Percentiles rank a stretch among this genome's conserved stretches.
These are phyloP conservation scores for Dendrobium nobile DNA, from an alignment of 106 monocot species.

Conservation along the genomic window DNA sequence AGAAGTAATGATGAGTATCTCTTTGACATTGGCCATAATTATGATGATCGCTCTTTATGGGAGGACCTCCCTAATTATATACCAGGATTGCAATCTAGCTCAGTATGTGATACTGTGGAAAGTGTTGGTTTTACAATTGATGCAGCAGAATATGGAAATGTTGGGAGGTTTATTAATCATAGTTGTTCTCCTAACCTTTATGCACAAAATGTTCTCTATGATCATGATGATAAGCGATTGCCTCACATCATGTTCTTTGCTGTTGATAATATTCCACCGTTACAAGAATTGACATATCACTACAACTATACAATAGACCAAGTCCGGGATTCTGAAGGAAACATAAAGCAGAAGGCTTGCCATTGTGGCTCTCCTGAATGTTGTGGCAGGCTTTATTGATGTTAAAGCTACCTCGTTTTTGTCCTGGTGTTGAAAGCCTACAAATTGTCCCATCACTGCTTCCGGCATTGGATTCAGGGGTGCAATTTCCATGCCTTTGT, in stretches of 20 bases:
- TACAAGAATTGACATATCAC: slow-evolving; percentile 83
- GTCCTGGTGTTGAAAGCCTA: background rate
- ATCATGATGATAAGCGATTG: slow-evolving; percentile 78
- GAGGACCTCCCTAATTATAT: slow-evolving; percentile 49
- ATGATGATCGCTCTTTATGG: slow-evolving; percentile 58
- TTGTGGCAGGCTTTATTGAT: slow-evolving; percentile 64
- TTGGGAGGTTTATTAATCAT: slow-evolving; percentile 93
- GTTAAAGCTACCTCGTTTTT: background rate
- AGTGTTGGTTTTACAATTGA: slow-evolving; percentile 73
- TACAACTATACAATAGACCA: slow-evolving; percentile 69
- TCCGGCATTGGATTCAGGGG: background rate
- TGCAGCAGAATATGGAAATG: slow-evolving; percentile 70
- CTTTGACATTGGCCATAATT: slow-evolving; percentile 81
- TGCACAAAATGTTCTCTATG: slow-evolving; percentile 87
- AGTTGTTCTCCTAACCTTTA: slow-evolving; percentile 91
- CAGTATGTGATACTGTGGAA: slow-evolving; percentile 18
- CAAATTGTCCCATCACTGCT: background rate
- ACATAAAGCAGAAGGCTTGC: slow-evolving; percentile 61
- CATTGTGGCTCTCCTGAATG: slow-evolving; percentile 69
- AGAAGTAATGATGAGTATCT: slow-evolving; percentile 81
- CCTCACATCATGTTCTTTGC: slow-evolving; percentile 95
- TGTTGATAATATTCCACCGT: slow-evolving; percentile 78
- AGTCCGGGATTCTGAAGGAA: slow-evolving; percentile 61
- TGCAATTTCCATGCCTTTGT: background rate
- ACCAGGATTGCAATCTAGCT: slow-evolving; percentile 31